Evolutionary conservation across 1,284 basidiomycete species (phyloP).

Genomic region (Microbotryum saponariae): DNA sequence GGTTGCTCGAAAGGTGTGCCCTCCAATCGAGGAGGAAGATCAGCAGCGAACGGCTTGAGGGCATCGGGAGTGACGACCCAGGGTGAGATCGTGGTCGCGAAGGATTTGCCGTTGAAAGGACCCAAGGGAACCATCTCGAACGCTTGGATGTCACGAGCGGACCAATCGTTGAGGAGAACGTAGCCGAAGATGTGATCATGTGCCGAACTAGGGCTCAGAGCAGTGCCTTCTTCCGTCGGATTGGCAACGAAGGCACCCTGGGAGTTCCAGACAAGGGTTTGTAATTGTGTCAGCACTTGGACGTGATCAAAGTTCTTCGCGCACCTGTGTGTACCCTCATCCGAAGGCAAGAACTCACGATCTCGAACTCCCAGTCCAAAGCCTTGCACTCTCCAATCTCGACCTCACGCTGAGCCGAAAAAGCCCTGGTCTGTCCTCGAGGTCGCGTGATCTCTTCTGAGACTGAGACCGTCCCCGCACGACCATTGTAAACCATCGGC

Average conservation of each 20-base stretch:
- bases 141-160: conserved; percentile 28
- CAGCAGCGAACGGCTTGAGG: conserved; percentile 29
- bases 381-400: conserved; percentile 17
- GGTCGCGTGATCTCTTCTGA: conserved; percentile 16
- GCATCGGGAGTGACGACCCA: conserved; percentile 34
- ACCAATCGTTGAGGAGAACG: conserved; percentile 36
- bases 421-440: conserved; percentile 25
- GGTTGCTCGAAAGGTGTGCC: conserved; percentile 1
- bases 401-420: conserved; percentile 16
- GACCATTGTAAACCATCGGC: conserved; percentile 34
- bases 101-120: conserved; percentile 34
- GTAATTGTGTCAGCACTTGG: too few species aligned
- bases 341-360: conserved; percentile 18
- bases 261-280: not conserved
- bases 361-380: conserved; percentile 36
- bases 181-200: conserved; percentile 30
- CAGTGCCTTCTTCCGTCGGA: conserved; percentile 22
- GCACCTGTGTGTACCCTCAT: too few species aligned
- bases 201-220: conserved; percentile 23
- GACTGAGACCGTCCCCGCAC: conserved; percentile 21
- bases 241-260: conserved; percentile 27
- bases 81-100: conserved; percentile 35
- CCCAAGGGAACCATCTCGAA: conserved; percentile 31
- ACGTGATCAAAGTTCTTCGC: too few species aligned
- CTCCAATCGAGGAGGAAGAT: conserved; percentile 12